Evolutionary conservation across 768 basidiomycete species (phyloP).

Genomic region (Kockovaella imperatae): DNA sequence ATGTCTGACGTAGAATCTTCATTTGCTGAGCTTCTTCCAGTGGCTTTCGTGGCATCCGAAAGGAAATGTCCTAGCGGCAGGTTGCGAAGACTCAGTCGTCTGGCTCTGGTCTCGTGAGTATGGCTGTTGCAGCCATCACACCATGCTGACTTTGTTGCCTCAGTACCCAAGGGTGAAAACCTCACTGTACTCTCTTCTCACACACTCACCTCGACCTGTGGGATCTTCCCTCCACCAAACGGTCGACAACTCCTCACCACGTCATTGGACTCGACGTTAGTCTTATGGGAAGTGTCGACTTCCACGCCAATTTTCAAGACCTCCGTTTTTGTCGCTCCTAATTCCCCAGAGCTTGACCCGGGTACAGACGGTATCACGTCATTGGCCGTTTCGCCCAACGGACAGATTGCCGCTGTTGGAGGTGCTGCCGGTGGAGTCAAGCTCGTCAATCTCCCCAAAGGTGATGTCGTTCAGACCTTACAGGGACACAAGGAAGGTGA

Average conservation of each 20-base stretch:
- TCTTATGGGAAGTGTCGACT: conserved; percentile 86
- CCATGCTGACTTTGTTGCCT: background rate
- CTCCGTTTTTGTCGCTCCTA: conserved; percentile 25
- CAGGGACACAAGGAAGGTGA: conserved; percentile 79
- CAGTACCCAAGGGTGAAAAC: conserved; percentile 88
- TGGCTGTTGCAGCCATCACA: background rate
- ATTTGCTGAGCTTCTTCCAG: conserved; percentile 46
- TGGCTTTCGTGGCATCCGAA: conserved; percentile 96
- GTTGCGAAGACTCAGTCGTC: conserved; percentile 83
- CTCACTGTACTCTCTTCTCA: conserved; percentile 97
- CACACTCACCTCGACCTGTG: conserved; percentile 70
- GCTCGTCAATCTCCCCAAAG: conserved; percentile 77
- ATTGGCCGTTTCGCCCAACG: conserved; percentile 72
- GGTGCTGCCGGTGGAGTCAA: conserved; percentile 77
- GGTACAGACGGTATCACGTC: conserved; percentile 74
- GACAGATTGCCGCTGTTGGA: conserved; percentile 84
- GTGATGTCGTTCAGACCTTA: conserved; percentile 68
- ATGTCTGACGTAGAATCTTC: conserved; percentile 33
- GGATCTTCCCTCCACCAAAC: conserved; percentile 77
- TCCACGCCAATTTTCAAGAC: conserved; percentile 65
- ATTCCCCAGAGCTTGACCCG: conserved; percentile 50
- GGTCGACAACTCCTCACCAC: conserved; percentile 86
- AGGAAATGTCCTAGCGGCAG: conserved; percentile 77
- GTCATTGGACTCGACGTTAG: conserved; percentile 68
- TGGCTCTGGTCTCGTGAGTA: conserved; percentile 96